These are phyloP conservation scores for Climacium dendroides DNA, from an alignment of 225 moss, liverwort and hornwort species.

Conservation along the genomic window DNA sequence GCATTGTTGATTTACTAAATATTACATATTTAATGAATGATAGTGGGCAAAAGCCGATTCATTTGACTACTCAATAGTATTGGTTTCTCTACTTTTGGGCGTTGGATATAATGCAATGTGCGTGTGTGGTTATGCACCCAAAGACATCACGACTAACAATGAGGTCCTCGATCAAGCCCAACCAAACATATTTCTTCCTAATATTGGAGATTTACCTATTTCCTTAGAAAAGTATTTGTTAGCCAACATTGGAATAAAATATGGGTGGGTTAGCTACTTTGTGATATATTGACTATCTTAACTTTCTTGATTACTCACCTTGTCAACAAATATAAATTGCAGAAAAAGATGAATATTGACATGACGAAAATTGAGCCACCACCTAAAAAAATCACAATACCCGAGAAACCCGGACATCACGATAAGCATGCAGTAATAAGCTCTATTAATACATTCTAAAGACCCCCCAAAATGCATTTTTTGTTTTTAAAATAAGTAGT, in stretches of 20 bases:
- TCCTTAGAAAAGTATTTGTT: neutral
- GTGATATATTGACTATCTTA: neutral
- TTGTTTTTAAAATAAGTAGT: neutral
- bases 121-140: constrained; percentile 65
- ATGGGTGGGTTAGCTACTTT: neutral
- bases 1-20: neutral
- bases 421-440: constrained; percentile 8
- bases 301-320: neutral
- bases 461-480: neutral
- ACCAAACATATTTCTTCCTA: neutral
- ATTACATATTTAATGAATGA: neutral
- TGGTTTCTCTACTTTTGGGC: constrained; percentile 60
- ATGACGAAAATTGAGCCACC: neutral
- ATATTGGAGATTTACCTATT: neutral
- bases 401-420: neutral
- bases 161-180: neutral
- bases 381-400: neutral
- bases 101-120: constrained; percentile 68
- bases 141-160: constrained; percentile 34
- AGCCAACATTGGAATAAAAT: neutral
- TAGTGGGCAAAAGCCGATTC: constrained; percentile 78
- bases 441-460: neutral
- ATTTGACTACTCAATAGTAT: constrained; percentile 57
- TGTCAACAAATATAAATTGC: neutral
- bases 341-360: constrained; percentile 18